Evolutionary conservation across 768 basidiomycete genomes (phyloP), one percentile per base, ranked within the genome.

Genomic region (Suillus plorans): DNA sequence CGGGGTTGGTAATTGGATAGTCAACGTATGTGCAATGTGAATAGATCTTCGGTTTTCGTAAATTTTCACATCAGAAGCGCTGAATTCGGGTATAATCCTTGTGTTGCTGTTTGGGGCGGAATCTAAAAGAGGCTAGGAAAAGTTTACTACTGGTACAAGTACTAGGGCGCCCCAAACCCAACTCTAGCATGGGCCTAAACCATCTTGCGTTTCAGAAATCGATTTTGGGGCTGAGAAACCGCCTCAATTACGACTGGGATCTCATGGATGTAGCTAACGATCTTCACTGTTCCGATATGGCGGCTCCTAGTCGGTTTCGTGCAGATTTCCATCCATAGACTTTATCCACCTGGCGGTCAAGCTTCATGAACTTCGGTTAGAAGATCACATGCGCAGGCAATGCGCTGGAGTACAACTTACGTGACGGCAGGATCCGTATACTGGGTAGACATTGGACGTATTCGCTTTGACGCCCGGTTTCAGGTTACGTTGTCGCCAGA

Each of bases 1-100:
- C 81, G 89, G n/a, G 84, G 85, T 20, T 87, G 87, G 85, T 89
- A 67, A 77, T 37, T 36, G 49, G 39, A 20, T 12, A 57, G 44
- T 34, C 8, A 7, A 25, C 45, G 12, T 61, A 59, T 34, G 13
- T 36, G 31, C 36, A 61, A 20, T 55, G 18, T 22, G 57, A 25
- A 28, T 28, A 58, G 53, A 58, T 58, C 37, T 58, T 18, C 25
- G 6, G 16, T n/a, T 55, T n/a, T 53, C 18, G 18, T 53, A 53
- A 16, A 53, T 34, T 34, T 55, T 20, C 20, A 34, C 10, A 13
- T 55, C 53, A 20, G 53, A 36, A 34, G 31, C 53, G 53, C 34
- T 10, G 34, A 36, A 55, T 34, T 34, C 31, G 31, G 31, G 31
- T 55, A 20, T 20, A 20, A 3, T 31, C 20, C 31, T 55, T 22